Conservation (phyloP, 2,329 filamentous ascomycete species). For the Cercospora citrullina region DNA sequence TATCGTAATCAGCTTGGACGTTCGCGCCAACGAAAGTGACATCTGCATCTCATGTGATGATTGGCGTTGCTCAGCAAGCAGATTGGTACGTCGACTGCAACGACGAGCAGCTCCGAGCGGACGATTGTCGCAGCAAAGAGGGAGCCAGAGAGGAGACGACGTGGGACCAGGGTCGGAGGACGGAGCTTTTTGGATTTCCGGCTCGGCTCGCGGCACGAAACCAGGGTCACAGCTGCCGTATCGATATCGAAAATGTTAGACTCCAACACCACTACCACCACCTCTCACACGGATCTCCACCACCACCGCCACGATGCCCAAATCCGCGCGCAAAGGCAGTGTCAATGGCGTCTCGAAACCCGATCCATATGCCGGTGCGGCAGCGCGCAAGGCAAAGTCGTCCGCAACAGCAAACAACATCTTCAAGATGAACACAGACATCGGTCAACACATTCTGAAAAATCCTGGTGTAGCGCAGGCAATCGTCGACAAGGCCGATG, state of each 20-base stretch:
- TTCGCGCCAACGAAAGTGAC: background rate
- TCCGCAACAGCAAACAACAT: conserved; percentile 68
- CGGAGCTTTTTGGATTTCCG: background rate
- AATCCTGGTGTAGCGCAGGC: conserved; percentile 81
- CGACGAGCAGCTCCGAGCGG: background rate
- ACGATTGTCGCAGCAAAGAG: background rate
- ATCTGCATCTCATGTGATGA: background rate
- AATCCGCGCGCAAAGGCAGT: conserved; percentile 40
- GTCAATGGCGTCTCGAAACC: conserved; percentile 36
- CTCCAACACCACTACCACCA: background rate
- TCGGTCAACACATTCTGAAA: conserved; percentile 90
- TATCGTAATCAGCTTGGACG: background rate
- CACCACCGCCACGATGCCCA: conserved; percentile 44
- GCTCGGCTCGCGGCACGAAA: background rate
- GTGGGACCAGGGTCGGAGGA: background rate
- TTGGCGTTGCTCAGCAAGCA: background rate
- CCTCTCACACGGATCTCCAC: background rate
- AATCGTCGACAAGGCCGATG: conserved; percentile 80
- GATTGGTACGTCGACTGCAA: background rate
- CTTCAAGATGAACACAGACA: conserved; percentile 95
- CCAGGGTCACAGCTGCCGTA: conserved; percentile 1
- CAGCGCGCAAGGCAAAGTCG: conserved; percentile 44
- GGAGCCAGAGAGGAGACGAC: background rate
- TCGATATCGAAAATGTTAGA: conserved; percentile 6
- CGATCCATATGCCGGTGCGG: conserved; percentile 49